These are phyloP conservation scores for Cicer cuneatum DNA, from an alignment of 306 rosid species.

Conservation along the genomic window DNA sequence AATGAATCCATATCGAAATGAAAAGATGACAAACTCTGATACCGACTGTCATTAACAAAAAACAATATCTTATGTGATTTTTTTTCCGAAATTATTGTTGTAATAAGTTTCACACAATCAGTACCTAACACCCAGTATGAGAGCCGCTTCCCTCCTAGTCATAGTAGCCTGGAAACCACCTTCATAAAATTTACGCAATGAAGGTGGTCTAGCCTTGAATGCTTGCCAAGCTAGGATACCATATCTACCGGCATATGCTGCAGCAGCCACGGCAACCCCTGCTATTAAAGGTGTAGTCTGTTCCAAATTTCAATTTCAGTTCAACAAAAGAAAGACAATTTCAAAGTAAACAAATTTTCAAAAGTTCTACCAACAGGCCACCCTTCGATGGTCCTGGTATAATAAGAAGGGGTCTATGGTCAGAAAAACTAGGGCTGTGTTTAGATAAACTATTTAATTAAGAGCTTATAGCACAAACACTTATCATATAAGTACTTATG, in stretches of 20 bases:
- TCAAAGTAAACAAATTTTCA: not conserved
- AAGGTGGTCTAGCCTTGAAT: conserved; percentile 62
- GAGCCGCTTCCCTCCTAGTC: conserved; percentile 29
- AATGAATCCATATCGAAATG: not conserved
- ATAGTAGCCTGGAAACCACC: conserved; percentile 30
- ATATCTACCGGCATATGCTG: conserved; percentile 82
- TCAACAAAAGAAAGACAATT: conserved; percentile 7
- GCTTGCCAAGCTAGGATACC: conserved; percentile 86
- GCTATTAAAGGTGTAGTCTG: conserved; percentile 71
- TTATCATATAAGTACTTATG: too few species aligned
- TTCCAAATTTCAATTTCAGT: conserved; percentile 45
- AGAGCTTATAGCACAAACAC: too few species aligned
- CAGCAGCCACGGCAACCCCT: conserved; percentile 81
- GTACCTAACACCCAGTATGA: conserved; percentile 33
- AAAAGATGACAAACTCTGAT: not conserved
- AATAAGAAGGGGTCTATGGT: not conserved
- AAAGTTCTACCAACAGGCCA: not conserved
- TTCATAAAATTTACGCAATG: conserved; percentile 59
- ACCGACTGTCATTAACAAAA: not conserved
- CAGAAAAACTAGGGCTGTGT: not conserved
- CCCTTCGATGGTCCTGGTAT: not conserved
- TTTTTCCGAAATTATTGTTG: not conserved
- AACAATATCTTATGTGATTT: not conserved
- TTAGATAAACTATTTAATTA: too few species aligned
- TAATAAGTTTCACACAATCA: not conserved